Percentiles rank a stretch among this genome's conserved stretches.
Evolutionary conservation across 164 flowering plant species (phyloP).

Genomic region (Hamamelis virginiana): DNA sequence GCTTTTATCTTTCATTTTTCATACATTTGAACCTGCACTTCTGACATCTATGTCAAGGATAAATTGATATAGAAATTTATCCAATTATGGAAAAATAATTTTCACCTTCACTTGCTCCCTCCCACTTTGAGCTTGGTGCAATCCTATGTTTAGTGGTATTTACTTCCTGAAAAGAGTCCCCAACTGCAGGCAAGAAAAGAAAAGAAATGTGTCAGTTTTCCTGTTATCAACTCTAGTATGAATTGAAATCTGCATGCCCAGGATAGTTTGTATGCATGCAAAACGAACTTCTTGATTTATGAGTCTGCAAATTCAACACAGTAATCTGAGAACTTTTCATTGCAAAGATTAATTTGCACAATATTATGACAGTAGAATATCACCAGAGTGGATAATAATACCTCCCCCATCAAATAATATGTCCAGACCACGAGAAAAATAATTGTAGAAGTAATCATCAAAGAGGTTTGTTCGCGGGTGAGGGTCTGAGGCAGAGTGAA

Average conservation of each 20-base stretch:
- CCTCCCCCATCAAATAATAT: slow-evolving; percentile 98
- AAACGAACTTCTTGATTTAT: slow-evolving; percentile 91
- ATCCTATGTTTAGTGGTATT: slow-evolving; percentile 53
- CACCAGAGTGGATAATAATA: slow-evolving; percentile 17
- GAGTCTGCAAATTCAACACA: slow-evolving; percentile 63
- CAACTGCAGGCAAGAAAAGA: slow-evolving; percentile 39
- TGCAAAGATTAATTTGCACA: not conserved
- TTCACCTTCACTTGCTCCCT: slow-evolving; percentile 95
- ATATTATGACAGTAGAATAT: not conserved
- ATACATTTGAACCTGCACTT: not conserved
- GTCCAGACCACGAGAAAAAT: slow-evolving; percentile 90
- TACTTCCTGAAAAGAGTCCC: slow-evolving; percentile 49
- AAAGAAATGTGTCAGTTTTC: not conserved
- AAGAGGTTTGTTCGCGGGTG: slow-evolving; percentile 86
- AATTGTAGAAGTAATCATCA: slow-evolving; percentile 95
- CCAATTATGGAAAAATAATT: not conserved
- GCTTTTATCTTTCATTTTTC: too few species aligned
- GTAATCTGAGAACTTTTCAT: slow-evolving; percentile 7
- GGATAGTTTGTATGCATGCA: slow-evolving; percentile 95
- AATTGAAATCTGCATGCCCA: slow-evolving; percentile 95
- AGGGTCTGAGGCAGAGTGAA: slow-evolving; percentile 95
- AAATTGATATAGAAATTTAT: not conserved
- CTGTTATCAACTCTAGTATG: slow-evolving; percentile 32
- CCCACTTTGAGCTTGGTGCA: slow-evolving; percentile 93
- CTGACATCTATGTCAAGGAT: not conserved